Percentiles rank a stretch among this genome's conserved stretches.
Conservation (phyloP, 192 early-diverging fungal species). For the Linnemannia elongata region DNA sequence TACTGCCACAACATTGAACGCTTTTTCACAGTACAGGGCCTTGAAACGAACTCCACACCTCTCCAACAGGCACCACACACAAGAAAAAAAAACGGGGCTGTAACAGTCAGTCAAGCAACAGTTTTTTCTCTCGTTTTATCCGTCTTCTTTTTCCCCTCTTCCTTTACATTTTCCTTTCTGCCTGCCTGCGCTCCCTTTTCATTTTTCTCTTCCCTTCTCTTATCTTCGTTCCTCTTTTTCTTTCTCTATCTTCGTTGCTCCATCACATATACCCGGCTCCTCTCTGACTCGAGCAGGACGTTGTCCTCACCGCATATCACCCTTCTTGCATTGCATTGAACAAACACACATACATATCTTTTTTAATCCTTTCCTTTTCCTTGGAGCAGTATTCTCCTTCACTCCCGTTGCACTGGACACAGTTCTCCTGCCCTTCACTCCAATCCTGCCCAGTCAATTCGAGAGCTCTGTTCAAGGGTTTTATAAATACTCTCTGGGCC, state of each 20-base stretch:
- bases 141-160: background rate
- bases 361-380: background rate
- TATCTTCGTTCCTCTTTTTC: background rate
- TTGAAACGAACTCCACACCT: background rate
- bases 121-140: background rate
- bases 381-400: background rate
- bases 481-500: conserved; percentile 5
- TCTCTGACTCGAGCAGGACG: background rate
- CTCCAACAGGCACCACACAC: background rate
- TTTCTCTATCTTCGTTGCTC: background rate
- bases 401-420: background rate
- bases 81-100: background rate
- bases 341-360: background rate
- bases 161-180: background rate
- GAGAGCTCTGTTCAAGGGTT: background rate
- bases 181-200: background rate
- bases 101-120: background rate
- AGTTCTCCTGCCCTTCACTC: background rate
- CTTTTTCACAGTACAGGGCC: background rate
- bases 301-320: background rate
- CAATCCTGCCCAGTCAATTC: background rate
- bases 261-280: conserved; percentile 5
- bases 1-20: background rate
- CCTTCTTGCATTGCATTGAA: background rate
- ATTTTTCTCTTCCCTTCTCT: background rate